A percentile compares a stretch with the other conserved stretches of the same genome.
These are phyloP conservation scores for Closterium sp. DNA, from an alignment of 139 green algal genomes.

Conservation along the genomic window DNA sequence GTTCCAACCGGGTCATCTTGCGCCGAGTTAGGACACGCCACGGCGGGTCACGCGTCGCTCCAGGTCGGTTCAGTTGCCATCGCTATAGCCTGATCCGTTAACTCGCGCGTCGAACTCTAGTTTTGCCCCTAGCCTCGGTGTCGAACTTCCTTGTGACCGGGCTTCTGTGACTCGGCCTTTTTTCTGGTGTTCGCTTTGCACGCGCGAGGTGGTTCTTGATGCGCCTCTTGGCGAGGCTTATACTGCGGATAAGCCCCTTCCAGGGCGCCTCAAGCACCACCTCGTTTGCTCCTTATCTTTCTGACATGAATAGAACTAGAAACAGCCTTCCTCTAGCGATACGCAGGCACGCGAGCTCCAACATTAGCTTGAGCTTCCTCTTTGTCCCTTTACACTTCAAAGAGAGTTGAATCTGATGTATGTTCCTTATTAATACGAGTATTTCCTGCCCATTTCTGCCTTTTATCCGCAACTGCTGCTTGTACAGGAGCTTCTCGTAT, in stretches of 20 bases:
- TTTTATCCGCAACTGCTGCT: not conserved
- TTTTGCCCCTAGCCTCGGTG: no score
- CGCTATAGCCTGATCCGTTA: not conserved
- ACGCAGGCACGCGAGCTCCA: not conserved
- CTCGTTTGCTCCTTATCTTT: not conserved
- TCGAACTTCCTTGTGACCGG: no score
- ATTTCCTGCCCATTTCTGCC: not conserved
- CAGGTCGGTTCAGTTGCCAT: not conserved
- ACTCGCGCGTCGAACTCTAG: not conserved
- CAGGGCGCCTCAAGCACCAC: not conserved
- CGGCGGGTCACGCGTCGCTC: not conserved
- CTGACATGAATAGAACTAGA: not conserved
- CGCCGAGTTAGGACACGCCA: not conserved
- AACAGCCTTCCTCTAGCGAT: not conserved
- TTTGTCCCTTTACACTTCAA: not conserved
- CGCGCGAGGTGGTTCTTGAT: not conserved
- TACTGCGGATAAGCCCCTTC: not conserved
- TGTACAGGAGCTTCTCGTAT: not conserved
- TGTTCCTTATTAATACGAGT: not conserved
- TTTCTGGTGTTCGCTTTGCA: not conserved
- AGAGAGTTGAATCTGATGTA: not conserved
- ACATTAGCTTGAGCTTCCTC: not conserved
- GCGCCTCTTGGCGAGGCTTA: not conserved
- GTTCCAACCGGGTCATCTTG: not conserved
- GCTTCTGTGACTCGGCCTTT: no score